Evolutionary conservation across 1,284 basidiomycete genomes (phyloP), one percentile per base, ranked within the genome.

Genomic region (Vanrija humicola): DNA sequence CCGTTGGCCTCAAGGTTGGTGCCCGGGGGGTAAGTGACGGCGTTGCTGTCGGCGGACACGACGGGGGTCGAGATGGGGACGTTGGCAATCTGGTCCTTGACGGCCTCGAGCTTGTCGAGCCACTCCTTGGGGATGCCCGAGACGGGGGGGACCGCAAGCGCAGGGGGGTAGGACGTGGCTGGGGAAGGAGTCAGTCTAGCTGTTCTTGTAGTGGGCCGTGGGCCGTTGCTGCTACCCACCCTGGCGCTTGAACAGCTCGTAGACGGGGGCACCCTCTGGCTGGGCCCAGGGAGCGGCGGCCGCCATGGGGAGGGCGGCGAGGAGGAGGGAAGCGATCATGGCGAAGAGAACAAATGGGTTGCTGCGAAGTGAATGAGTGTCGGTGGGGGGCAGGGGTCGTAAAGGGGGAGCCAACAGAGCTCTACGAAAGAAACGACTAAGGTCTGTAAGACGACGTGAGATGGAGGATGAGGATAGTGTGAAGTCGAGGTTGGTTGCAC

Each of bases 101-200:
- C 59, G 0, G 58, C 48, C 3, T 60, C 58, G 26, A 76, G 63
- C 46, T 72, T 69, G 55, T 70, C 68, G 44, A 61, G 46, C 74
- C 74, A 76, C 39, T 65, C 67, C 45, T 67, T 52, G 23, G 73
- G 72, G 18, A 72, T 44, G 5, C 26, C 40, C 16, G 44, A 40
- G n/a, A 58, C 60, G 12, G 59, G 53, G 10, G 74, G 70, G 7
- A 67, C 66, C 1, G 28, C 21, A 29, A 66, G 58, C 15, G 58
- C 46, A 12, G 63, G 48, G 19, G 74, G 74, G 61, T 74, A 75
- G 47, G 61, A 23, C 59, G 18, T 34, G 34, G 34, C 34, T 12
- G 34, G 34, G 28, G 6, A 6, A 28, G 28, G 34, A 14, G 34
- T 34, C 14, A 34, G 15, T 40, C 38, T 16, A 18, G 10, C 38